Conservation (phyloP, 306 rosid genomes). For the barrel medic (Medicago truncatula) region DNA sequence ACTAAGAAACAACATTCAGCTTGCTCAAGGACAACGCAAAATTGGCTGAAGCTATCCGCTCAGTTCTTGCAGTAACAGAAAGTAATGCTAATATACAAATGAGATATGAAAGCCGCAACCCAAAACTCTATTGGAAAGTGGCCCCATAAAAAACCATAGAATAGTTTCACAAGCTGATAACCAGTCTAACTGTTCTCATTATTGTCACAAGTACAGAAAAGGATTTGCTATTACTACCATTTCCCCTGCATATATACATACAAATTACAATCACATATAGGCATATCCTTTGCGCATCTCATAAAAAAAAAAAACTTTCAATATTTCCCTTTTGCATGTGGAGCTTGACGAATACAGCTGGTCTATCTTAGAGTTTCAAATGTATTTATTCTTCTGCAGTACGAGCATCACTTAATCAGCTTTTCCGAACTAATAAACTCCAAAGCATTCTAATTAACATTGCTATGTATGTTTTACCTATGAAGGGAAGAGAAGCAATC, state of each 20-base stretch:
- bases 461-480: background rate
- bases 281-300: background rate
- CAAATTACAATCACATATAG: background rate
- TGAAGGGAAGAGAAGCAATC: conserved; percentile 1
- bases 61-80: conserved; percentile 11
- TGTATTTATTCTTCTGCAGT: conserved; percentile 17
- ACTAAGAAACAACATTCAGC: conserved; percentile 26
- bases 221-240: background rate
- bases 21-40: conserved; percentile 15
- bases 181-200: conserved; percentile 1
- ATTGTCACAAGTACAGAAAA: background rate
- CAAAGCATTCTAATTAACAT: background rate
- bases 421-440: conserved; percentile 12
- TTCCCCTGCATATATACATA: too few relatives aligned
- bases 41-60: conserved; percentile 3
- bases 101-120: conserved; percentile 19
- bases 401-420: conserved; percentile 9
- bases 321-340: background rate
- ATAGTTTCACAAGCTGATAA: conserved; percentile 14
- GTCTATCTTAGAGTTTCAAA: conserved; percentile 21
- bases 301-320: background rate
- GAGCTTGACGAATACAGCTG: background rate
- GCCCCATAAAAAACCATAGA: background rate
- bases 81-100: conserved; percentile 21
- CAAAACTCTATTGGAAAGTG: background rate